phyloP scores from a whole-genome alignment of 768 basidiomycete species.

The Zangia roseola region DNA sequence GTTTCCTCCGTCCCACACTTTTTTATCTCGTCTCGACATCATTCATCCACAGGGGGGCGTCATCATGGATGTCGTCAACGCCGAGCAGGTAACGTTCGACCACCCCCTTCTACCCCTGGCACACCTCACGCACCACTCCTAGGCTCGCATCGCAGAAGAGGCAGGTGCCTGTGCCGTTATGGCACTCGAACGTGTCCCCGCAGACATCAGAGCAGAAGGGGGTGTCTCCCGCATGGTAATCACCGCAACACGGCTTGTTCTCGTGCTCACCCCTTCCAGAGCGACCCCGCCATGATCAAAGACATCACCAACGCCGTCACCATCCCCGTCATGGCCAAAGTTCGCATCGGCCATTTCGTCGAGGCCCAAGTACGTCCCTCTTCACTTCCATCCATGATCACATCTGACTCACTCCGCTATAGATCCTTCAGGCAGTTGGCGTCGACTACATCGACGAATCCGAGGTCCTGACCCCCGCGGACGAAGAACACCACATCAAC shows the following conservation, averaged over 20 bases:
- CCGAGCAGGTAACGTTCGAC: conserved; percentile 47
- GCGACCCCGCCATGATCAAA: conserved; percentile 96
- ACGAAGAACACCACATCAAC: conserved; percentile 95
- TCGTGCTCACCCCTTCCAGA: conserved; percentile 39
- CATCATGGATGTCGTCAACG: conserved; percentile 95
- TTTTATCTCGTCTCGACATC: neutral
- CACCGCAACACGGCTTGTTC: neutral
- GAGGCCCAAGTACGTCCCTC: conserved; percentile 75
- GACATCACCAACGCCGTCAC: conserved; percentile 92
- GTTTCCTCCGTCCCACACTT: too few species aligned
- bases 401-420: neutral
- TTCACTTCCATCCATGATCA: neutral
- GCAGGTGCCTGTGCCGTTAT: conserved; percentile 98
- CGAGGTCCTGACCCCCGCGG: conserved; percentile 93
- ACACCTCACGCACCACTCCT: conserved; percentile 5
- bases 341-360: conserved; percentile 95
- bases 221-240: conserved; percentile 94
- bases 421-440: conserved; percentile 93
- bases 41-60: conserved; percentile 61
- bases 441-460: conserved; percentile 97
- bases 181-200: conserved; percentile 93
- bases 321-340: conserved; percentile 96
- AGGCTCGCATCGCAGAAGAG: conserved; percentile 96
- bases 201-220: conserved; percentile 88
- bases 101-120: conserved; percentile 19